These are phyloP conservation scores for Allium sativum DNA, from an alignment of 106 monocot species.

Conservation along the genomic window DNA sequence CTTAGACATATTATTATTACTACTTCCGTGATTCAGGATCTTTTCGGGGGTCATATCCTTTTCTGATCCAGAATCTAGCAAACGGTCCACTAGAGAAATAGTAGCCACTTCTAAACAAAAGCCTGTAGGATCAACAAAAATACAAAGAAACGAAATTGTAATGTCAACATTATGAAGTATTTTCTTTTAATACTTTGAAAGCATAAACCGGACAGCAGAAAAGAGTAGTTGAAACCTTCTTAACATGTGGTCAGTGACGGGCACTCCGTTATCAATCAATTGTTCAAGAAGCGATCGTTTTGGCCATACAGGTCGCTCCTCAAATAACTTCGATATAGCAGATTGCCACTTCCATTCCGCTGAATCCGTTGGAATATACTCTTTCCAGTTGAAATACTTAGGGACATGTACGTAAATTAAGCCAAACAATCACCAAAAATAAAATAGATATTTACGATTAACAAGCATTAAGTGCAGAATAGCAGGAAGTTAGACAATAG, in stretches of 20 bases:
- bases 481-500: too few relatives aligned
- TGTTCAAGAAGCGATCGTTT: constrained; percentile 65
- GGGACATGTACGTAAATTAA: constrained; percentile 66
- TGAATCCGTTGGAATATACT: constrained; percentile 50
- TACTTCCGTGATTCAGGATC: constrained; percentile 85
- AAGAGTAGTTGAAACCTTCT: constrained; percentile 40
- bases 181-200: too few relatives aligned
- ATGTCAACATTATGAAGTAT: too few relatives aligned
- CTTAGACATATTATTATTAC: neutral
- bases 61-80: constrained; percentile 85
- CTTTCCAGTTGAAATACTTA: constrained; percentile 67
- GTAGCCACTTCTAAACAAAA: constrained; percentile 74
- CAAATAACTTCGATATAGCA: constrained; percentile 70
- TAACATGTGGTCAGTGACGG: constrained; percentile 38
- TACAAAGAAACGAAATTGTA: neutral
- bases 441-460: neutral
- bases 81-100: constrained; percentile 93
- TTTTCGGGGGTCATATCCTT: constrained; percentile 92
- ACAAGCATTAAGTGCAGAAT: too few relatives aligned
- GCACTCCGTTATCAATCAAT: constrained; percentile 53
- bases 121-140: constrained; percentile 22
- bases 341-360: constrained; percentile 65
- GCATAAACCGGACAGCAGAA: neutral
- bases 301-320: constrained; percentile 82
- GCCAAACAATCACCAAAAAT: constrained; percentile 17